Evolutionary conservation across 352 stramenopile species (phyloP), one percentile per base, ranked within the genome.

Genomic region (Phytophthora cajani): DNA sequence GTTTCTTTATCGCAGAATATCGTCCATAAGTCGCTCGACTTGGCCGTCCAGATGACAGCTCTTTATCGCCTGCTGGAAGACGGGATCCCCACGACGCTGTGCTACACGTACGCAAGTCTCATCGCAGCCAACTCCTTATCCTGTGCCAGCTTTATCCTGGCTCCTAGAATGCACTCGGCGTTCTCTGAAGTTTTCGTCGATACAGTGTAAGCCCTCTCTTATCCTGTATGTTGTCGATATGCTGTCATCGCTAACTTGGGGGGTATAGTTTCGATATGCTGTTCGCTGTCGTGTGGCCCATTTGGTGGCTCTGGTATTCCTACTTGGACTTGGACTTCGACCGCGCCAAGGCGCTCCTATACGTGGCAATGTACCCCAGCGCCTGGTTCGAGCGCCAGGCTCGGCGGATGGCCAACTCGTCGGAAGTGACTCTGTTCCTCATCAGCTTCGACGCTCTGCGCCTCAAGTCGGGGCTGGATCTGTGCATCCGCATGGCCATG

Each of bases 381-480:
- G 40, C 36, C 10, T 64, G 33, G 38, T 71, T 68, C 23, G 56
- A 74, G 21, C 53, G 67, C 6, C 38, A 64, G 19, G 61, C 56
- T 19, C 71, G 71, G 2, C 44, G 38, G 12, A 58, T 52, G 50
- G 36, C 71, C 1, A 64, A 77, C 33, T 51, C 60, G 2, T 61
- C 51, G 2, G 54, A 77, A 27, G 40, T 58, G 33, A 62, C 71
- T 12, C 46, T 44, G 9, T 77, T 77, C 46, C 46, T 59, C 12
- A 51, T 67, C 32, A 73, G 65, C 23, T 77, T 74, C 23, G 71
- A 77, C 23, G 57, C 61, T 10, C 58, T 77, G 4, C 71, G 64
- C 1, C 66, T 64, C 32, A 62, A 62, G 19, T 74, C 67, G 4
- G 46, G 38, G 7, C 27, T 44, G 0, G 59, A 73, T 32, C n/a